These are phyloP conservation scores for Candida neerlandica DNA, from an alignment of 1,139 yeast genomes.

Conservation along the genomic window DNA sequence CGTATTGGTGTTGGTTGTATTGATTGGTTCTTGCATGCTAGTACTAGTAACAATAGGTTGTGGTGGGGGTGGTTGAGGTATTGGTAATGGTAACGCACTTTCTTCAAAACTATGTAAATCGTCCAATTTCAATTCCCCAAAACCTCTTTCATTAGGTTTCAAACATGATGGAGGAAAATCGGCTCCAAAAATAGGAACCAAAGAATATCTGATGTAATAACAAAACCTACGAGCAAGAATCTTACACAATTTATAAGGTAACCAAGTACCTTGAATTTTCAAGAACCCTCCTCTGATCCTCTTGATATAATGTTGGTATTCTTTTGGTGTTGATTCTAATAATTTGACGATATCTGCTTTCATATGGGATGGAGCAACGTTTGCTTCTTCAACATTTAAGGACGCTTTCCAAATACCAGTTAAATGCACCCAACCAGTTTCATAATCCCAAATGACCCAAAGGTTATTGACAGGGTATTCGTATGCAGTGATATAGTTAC, in stretches of 20 bases:
- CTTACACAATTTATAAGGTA: constrained; percentile 72
- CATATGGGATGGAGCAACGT: constrained; percentile 31
- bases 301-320: constrained; percentile 62
- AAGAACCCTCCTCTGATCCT: constrained; percentile 90
- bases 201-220: constrained; percentile 71
- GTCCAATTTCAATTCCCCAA: constrained; percentile 60
- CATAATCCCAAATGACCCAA: constrained; percentile 87
- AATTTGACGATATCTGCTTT: constrained; percentile 79
- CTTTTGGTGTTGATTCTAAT: constrained; percentile 71
- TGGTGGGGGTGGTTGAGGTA: constrained; percentile 4
- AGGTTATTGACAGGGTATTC: constrained; percentile 67
- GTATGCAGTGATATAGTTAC: constrained; percentile 71
- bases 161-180: constrained; percentile 73
- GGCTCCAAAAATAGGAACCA: constrained; percentile 80
- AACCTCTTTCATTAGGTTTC: constrained; percentile 64
- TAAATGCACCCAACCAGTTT: constrained; percentile 84
- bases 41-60: not conserved
- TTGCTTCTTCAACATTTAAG: constrained; percentile 25
- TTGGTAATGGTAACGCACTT: constrained; percentile 13
- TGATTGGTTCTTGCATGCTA: not conserved
- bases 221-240: constrained; percentile 75
- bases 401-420: constrained; percentile 91
- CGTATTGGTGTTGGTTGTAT: not conserved
- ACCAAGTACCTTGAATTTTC: constrained; percentile 95
- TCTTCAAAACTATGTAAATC: constrained; percentile 28